These are phyloP conservation scores for Cytospora piceicola DNA, from an alignment of 2,329 filamentous ascomycete genomes.

Conservation along the genomic window DNA sequence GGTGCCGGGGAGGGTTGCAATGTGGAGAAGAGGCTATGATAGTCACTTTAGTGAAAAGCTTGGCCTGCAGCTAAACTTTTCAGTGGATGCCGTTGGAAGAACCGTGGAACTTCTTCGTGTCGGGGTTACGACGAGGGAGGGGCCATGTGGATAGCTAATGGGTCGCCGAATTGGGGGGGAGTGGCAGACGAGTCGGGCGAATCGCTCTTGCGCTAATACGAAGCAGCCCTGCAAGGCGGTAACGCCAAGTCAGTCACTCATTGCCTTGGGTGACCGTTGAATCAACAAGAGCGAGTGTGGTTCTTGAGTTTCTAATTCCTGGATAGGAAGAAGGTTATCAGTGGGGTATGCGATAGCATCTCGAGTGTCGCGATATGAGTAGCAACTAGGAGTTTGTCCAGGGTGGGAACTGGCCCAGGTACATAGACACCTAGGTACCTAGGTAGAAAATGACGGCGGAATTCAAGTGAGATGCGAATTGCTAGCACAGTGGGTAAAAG, in stretches of 20 bases:
- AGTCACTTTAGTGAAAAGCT: slow-evolving; percentile 30
- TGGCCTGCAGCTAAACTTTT: slow-evolving; percentile 26
- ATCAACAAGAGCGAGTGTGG: background rate
- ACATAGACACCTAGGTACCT: background rate
- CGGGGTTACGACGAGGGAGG: slow-evolving; percentile 11
- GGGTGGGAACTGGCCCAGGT: slow-evolving; percentile 8
- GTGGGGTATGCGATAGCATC: background rate
- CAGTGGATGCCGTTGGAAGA: slow-evolving; percentile 20
- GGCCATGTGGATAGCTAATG: slow-evolving; percentile 12
- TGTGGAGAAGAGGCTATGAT: slow-evolving; percentile 27
- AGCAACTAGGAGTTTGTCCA: background rate
- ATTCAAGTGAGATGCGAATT: slow-evolving; percentile 10
- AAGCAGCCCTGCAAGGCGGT: slow-evolving; percentile 1
- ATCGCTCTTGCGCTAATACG: slow-evolving; percentile 10
- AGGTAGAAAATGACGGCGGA: slow-evolving; percentile 4
- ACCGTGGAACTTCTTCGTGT: slow-evolving; percentile 23
- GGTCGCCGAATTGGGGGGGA: slow-evolving; percentile 8
- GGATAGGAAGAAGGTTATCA: background rate
- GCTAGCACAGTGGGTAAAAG: slow-evolving; percentile 18
- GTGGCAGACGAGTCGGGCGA: slow-evolving; percentile 1
- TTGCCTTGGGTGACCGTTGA: background rate
- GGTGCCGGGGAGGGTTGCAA: slow-evolving; percentile 25
- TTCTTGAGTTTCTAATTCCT: background rate
- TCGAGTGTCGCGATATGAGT: slow-evolving; percentile 9
- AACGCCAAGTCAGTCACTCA: slow-evolving; percentile 1